Evolutionary conservation across 345 rosid genomes (phyloP).

Genomic region (Pseudoturritis turrita): DNA sequence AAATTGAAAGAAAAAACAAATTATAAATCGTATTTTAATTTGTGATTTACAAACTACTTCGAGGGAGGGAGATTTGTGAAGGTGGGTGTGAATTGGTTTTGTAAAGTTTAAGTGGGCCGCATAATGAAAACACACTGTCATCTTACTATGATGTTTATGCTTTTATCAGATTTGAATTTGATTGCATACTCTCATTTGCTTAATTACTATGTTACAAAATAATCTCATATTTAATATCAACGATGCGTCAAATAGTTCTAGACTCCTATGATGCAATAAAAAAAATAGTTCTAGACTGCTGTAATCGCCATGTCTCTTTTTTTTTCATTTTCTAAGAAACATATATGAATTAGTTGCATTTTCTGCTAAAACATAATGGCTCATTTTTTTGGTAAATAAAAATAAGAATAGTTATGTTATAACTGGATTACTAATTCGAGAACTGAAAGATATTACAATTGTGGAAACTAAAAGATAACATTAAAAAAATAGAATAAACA

Average conservation of each 20-base stretch:
- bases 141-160: constrained; percentile 13
- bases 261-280: neutral
- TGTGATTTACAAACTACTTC: neutral
- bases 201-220: neutral
- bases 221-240: neutral
- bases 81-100: neutral
- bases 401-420: too few species aligned
- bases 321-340: neutral
- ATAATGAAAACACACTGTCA: neutral
- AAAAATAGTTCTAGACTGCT: neutral
- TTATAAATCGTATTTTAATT: neutral
- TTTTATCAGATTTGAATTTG: neutral
- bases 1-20: neutral
- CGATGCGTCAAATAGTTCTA: neutral
- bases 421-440: neutral
- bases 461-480: neutral
- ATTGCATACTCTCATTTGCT: neutral
- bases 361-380: neutral
- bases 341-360: neutral
- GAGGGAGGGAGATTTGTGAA: neutral
- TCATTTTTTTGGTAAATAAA: too few species aligned
- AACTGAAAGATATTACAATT: neutral
- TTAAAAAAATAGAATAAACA: too few species aligned
- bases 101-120: neutral
- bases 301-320: neutral